These are phyloP conservation scores for Sporisorium exsertum DNA, from an alignment of 1,284 basidiomycete species.

Conservation along the genomic window DNA sequence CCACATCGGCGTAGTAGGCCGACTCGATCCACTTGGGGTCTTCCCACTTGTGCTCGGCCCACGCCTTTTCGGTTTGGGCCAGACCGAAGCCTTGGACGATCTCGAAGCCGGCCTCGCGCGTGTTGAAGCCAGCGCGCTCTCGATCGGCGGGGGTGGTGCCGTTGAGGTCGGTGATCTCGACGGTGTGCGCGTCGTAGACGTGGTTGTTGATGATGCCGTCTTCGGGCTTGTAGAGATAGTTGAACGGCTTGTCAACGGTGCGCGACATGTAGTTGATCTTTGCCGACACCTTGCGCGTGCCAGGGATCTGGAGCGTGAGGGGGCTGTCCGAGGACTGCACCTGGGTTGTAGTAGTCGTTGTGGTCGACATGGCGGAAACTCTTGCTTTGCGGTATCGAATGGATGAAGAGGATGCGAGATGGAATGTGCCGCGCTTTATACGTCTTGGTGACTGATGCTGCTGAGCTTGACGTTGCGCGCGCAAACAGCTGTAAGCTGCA, in stretches of 20 bases:
- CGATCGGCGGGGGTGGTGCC: constrained; percentile 33
- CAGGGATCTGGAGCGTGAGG: constrained; percentile 27
- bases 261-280: constrained; percentile 57
- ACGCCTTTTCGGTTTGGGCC: constrained; percentile 26
- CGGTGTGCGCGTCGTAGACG: constrained; percentile 33
- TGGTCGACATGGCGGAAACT: constrained; percentile 13
- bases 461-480: not conserved
- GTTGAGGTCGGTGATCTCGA: constrained; percentile 52
- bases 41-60: constrained; percentile 52
- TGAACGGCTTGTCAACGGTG: constrained; percentile 48
- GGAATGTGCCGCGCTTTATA: not conserved
- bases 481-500: not conserved
- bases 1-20: constrained; percentile 55
- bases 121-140: constrained; percentile 37
- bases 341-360: constrained; percentile 26
- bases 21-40: constrained; percentile 46
- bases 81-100: constrained; percentile 52
- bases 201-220: constrained; percentile 46
- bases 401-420: not conserved
- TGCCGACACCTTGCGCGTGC: constrained; percentile 39
- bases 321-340: constrained; percentile 12
- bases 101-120: constrained; percentile 54
- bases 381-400: not conserved
- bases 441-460: not conserved
- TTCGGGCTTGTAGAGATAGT: constrained; percentile 26